Conservation (phyloP, 352 stramenopile genomes). For the Detonula confervacea region DNA sequence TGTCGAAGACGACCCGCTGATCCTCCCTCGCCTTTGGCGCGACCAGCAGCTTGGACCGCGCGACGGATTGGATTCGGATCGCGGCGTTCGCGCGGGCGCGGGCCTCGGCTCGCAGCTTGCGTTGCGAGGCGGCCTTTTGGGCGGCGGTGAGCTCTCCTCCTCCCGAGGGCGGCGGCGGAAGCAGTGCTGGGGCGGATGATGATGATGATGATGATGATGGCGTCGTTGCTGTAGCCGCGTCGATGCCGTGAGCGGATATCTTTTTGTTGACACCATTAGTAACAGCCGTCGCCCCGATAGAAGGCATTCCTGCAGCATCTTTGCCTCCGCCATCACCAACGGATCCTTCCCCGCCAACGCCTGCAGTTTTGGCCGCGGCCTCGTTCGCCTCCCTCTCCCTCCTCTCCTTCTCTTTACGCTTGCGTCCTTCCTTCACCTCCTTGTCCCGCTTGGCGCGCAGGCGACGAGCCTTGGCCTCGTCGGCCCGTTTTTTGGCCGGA, state of each 20-base stretch:
- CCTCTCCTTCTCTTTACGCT: slow-evolving; percentile 55
- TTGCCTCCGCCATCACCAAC: background rate
- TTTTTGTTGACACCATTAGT: background rate
- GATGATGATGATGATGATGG: too few relatives aligned
- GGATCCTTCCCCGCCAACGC: slow-evolving; percentile 6
- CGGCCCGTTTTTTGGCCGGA: slow-evolving; percentile 63
- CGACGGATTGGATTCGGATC: slow-evolving; percentile 65
- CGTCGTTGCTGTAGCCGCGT: slow-evolving; percentile 1
- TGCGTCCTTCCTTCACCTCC: slow-evolving; percentile 52
- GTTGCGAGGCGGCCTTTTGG: slow-evolving; percentile 67
- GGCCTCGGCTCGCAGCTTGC: slow-evolving; percentile 59
- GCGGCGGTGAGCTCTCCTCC: slow-evolving; percentile 56
- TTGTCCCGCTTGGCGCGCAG: slow-evolving; percentile 61
- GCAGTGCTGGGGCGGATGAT: background rate
- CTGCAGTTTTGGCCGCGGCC: slow-evolving; percentile 2
- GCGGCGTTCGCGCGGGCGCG: slow-evolving; percentile 42
- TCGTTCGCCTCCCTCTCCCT: slow-evolving; percentile 15
- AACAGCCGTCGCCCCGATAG: background rate
- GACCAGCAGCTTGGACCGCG: slow-evolving; percentile 51
- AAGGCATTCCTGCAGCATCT: background rate
- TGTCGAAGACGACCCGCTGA: slow-evolving; percentile 50
- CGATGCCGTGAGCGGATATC: background rate
- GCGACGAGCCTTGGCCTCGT: slow-evolving; percentile 63
- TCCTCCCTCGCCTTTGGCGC: slow-evolving; percentile 43
- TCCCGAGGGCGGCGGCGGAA: background rate